phyloP scores from a whole-genome alignment of 2,329 filamentous ascomycete species.

The Epichloe bromicola region DNA sequence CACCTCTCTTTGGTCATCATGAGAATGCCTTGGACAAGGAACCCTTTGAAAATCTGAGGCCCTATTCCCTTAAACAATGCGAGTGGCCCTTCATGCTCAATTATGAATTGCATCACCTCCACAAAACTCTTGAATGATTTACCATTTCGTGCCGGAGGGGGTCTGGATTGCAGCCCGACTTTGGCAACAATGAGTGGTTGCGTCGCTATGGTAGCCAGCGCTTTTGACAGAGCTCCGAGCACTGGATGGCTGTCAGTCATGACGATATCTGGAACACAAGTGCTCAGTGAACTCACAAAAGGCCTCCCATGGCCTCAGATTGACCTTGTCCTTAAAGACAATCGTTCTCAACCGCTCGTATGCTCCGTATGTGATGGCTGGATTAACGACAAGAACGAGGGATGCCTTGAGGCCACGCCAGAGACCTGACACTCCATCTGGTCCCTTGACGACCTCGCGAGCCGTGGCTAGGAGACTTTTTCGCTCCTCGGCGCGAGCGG shows the following conservation, averaged over 20 bases:
- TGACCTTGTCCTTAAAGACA: constrained; percentile 65
- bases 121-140: constrained; percentile 88
- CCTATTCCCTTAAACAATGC: constrained; percentile 96
- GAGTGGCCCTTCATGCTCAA: constrained; percentile 69
- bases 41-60: constrained; percentile 83
- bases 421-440: constrained; percentile 77
- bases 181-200: constrained; percentile 97
- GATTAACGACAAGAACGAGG: constrained; percentile 88
- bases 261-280: neutral
- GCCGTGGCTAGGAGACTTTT: constrained; percentile 82
- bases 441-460: constrained; percentile 75
- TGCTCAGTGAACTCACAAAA: constrained; percentile 56
- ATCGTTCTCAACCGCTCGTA: constrained; percentile 77
- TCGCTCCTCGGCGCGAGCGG: constrained; percentile 68
- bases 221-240: constrained; percentile 85
- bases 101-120: constrained; percentile 90
- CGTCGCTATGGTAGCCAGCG: constrained; percentile 78
- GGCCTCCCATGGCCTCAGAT: constrained; percentile 71
- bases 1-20: constrained; percentile 99
- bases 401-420: constrained; percentile 96
- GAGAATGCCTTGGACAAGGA: constrained; percentile 85
- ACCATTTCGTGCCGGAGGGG: constrained; percentile 68
- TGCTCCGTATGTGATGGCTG: constrained; percentile 92
- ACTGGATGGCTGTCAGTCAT: constrained; percentile 35
- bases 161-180: constrained; percentile 88